Base-by-base conservation (phyloP, 2,329 filamentous ascomycete genomes). In the Xylariaceae sp. region DNA sequence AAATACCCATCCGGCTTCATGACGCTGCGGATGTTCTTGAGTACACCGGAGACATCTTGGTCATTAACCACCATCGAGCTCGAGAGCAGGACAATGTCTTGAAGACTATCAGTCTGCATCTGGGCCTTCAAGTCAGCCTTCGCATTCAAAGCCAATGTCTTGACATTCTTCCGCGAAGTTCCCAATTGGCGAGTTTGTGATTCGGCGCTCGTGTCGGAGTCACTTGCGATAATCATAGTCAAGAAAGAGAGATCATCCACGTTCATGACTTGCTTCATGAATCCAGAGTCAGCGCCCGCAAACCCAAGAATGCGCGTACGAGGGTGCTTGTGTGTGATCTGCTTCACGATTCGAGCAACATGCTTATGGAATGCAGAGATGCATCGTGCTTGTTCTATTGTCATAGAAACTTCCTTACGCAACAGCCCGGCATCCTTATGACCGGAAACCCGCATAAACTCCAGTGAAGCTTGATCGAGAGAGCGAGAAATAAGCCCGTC, bases 1-100 rank as follows among this genome's bases (percentile, higher is more conserved):
- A 76, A 49, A 34, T 66, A 64, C 0, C 67, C 71, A 2, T 60
- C 66, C 0, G 64, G 60, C 11, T 57, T 62, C 39, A 69, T 57
- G 1, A 63, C 40, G 1, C 48, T 38, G 17, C 61, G 54, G 9
- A 65, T 46, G 17, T 59, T 57, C 12, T 42, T 41, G 48, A 65
- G 18, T 16, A 56, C 43, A 16, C 43, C 11, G 1, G 19, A n/a
- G 8, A 17, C 15, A 12, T 34, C 19, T 3, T 55, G 52, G 0
- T 52, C 49, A n/a, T 58, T 48, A 1, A 63, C 44, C 0, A 68
- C 54, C 22, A 64, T 44, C 2, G 61, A 55, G 0, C 61, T 59
- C 22, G 66, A 53, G 2, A 70, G 39, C 9, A 69, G 17, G 30
- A 68, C 64, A 22, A 63, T 56, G 29, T 61, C 55, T 48, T 43